Evolutionary conservation across 2,329 filamentous ascomycete species (phyloP), one percentile per base, ranked within the genome.

Genomic region (Hypoxylon sp.): DNA sequence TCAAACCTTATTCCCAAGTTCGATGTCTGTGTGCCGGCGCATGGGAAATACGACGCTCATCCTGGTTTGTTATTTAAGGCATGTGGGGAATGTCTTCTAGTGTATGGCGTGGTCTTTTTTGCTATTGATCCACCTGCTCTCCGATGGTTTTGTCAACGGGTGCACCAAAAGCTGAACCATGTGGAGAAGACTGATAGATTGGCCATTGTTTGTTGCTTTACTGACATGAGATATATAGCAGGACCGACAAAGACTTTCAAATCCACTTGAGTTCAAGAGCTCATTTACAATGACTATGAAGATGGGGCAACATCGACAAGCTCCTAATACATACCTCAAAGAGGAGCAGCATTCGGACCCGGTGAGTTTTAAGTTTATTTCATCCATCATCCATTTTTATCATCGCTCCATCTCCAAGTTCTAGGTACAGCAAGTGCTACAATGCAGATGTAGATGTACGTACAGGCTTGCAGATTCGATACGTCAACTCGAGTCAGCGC

Each of bases 231-330:
- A 47, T 59, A 71, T 61, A 64, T 60, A 43, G 59, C 48, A 61
- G 60, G 55, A 57, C 55, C 43, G 41, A 37, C 59, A 46, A 59
- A 55, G 48, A 47, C 47, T 50, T 65, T 39, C 52, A 37, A 61
- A 54, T 46, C 51, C 54, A 46, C 53, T 41, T 21, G 32, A 37
- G 56, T 27, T 62, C 46, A 34, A 67, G 21, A 59, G 61, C 43
- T 59, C 52, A 55, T 61, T 60, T 68, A 68, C 69, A 67, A 81
- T 81, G 80, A 78, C 80, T 74, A 78, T 80, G 73, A 79, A 79
- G 72, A 83, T 83, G 81, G 79, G 79, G 70, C 80, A 81, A 70
- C 80, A 81, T 69, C 79, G 80, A 69, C 80, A 81, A 78, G 78
- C 76, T 73, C 74, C 79, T 57, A 77, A 78, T 75, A 77, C 79